phyloP scores from a whole-genome alignment of 1,284 basidiomycete genomes.

The Porodaedalea pini region DNA sequence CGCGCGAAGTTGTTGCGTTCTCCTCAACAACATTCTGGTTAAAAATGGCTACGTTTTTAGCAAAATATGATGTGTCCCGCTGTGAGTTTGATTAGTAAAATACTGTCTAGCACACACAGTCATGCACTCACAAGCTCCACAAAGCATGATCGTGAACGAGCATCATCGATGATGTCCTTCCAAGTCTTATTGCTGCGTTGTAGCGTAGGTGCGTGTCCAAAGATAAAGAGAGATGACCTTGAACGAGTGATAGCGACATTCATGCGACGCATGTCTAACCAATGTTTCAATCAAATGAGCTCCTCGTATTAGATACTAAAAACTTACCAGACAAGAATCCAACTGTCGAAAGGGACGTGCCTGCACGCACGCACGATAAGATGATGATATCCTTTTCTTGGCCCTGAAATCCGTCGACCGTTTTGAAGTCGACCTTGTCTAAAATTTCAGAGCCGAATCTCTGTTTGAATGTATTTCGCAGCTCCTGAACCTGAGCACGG shows the following conservation, averaged over 20 bases:
- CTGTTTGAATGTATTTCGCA: constrained; percentile 68
- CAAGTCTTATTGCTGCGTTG: constrained; percentile 82
- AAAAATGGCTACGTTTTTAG: neutral
- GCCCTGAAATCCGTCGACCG: constrained; percentile 97
- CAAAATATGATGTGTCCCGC: constrained; percentile 10
- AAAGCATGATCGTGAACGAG: constrained; percentile 52
- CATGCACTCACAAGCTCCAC: constrained; percentile 44
- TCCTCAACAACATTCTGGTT: neutral
- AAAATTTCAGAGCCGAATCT: constrained; percentile 75
- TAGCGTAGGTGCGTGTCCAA: constrained; percentile 87
- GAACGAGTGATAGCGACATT: constrained; percentile 98
- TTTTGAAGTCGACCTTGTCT: constrained; percentile 87
- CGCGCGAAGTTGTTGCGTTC: neutral
- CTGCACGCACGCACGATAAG: constrained; percentile 88
- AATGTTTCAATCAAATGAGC: constrained; percentile 18
- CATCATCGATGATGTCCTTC: constrained; percentile 76
- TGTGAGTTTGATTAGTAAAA: neutral
- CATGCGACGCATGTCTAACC: constrained; percentile 80
- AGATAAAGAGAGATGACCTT: constrained; percentile 89
- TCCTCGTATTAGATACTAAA: constrained; percentile 1
- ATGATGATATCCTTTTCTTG: constrained; percentile 98
- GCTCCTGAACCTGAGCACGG: constrained; percentile 81
- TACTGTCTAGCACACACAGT: neutral
- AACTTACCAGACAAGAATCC: constrained; percentile 82
- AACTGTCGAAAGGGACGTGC: constrained; percentile 74